phyloP scores from a whole-genome alignment of 129 eudicot species.

The Escallonia herrerae region DNA sequence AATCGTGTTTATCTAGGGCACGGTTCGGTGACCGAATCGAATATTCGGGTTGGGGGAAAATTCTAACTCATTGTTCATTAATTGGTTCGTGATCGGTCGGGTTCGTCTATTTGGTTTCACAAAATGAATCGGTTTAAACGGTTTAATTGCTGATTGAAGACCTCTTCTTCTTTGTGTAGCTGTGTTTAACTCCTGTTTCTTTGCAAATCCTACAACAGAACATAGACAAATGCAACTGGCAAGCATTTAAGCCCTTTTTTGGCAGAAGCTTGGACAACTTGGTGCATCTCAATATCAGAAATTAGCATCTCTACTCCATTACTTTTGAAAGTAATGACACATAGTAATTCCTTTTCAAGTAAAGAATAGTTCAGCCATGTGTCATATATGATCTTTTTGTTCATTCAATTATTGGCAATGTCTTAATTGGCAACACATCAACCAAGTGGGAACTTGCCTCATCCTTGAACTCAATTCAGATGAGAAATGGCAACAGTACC shows the following conservation, averaged over 20 bases:
- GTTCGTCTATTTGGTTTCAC: too few species aligned
- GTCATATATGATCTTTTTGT: neutral
- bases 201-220: too few species aligned
- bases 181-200: too few species aligned
- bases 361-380: neutral
- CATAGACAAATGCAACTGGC: neutral
- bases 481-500: neutral
- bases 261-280: neutral
- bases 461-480: neutral
- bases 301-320: neutral
- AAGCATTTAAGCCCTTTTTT: neutral
- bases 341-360: neutral
- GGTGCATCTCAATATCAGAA: too few species aligned
- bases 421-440: neutral
- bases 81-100: too few species aligned
- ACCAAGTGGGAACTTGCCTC: neutral
- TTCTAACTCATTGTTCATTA: too few species aligned
- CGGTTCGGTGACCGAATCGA: too few species aligned
- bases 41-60: too few species aligned
- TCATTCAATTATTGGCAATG: neutral
- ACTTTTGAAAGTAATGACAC: neutral
- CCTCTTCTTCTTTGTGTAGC: too few species aligned
- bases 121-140: too few species aligned
- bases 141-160: too few species aligned
- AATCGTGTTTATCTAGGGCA: too few species aligned